Evolutionary conservation across 768 basidiomycete species (phyloP).

Genomic region (Coprinopsis cinerea): DNA sequence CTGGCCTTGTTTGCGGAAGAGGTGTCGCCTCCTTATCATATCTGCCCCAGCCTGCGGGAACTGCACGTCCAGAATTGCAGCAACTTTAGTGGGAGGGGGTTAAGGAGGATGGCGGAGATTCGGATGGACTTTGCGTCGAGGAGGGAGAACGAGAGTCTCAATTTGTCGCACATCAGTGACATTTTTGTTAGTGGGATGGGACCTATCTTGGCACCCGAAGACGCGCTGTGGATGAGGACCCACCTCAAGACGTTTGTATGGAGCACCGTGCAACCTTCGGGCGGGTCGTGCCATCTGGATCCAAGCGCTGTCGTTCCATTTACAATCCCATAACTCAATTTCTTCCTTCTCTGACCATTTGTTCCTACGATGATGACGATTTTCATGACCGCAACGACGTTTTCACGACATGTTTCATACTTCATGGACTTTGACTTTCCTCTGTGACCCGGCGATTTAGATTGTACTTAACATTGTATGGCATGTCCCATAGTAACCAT

Average conservation of each 20-base stretch:
- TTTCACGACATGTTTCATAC: no score
- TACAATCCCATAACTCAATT: neutral
- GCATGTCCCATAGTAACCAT: no score
- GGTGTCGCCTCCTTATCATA: slow-evolving; percentile 6
- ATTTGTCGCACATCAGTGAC: slow-evolving; percentile 9
- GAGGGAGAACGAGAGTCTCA: slow-evolving; percentile 6
- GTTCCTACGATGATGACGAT: neutral
- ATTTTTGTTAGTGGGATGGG: slow-evolving; percentile 14
- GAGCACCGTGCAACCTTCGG: slow-evolving; percentile 9
- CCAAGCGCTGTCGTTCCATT: slow-evolving; percentile 6
- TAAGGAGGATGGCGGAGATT: slow-evolving; percentile 13
- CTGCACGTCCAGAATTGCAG: slow-evolving; percentile 16
- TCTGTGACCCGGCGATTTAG: no score
- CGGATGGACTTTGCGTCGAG: slow-evolving; percentile 14
- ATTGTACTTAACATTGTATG: no score
- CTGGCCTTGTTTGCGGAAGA: slow-evolving; percentile 11
- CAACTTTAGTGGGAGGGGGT: slow-evolving; percentile 13
- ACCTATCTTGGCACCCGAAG: slow-evolving; percentile 7
- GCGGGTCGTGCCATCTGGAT: slow-evolving; percentile 10
- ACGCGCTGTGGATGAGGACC: slow-evolving; percentile 13
- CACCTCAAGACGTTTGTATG: slow-evolving; percentile 12
- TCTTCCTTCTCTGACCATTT: neutral
- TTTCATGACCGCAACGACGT: neutral
- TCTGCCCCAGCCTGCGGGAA: slow-evolving; percentile 13
- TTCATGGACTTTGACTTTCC: no score